phyloP scores from a whole-genome alignment of 352 stramenopile species.

The Pseudoperonospora humuli region DNA sequence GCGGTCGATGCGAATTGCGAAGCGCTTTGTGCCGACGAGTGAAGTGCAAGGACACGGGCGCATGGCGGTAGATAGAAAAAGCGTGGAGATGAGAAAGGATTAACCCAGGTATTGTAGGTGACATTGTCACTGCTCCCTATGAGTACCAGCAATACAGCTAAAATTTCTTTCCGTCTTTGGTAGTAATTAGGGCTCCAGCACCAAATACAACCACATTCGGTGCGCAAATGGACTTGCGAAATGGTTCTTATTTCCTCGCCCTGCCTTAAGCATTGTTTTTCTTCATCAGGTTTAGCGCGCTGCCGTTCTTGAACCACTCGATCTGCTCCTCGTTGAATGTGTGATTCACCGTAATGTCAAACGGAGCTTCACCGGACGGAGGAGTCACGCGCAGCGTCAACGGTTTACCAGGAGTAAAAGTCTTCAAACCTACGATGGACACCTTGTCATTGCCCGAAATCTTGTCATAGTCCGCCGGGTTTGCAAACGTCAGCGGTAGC shows the following conservation, averaged over 20 bases:
- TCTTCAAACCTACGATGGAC: conserved; percentile 80
- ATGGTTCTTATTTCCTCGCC: conserved; percentile 38
- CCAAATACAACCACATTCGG: conserved; percentile 60
- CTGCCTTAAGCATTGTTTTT: conserved; percentile 62
- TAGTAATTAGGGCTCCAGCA: conserved; percentile 68
- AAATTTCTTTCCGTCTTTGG: conserved; percentile 29
- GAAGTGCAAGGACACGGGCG: no score
- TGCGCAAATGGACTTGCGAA: conserved; percentile 72
- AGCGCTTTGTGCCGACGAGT: no score
- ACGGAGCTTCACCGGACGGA: conserved; percentile 42
- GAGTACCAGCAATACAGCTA: no score
- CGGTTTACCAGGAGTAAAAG: conserved; percentile 82
- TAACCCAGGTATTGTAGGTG: no score
- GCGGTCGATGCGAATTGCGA: no score
- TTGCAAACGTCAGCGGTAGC: conserved; percentile 88
- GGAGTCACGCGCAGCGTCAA: conserved; percentile 80
- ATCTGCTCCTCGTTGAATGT: conserved; percentile 94
- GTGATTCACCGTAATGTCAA: conserved; percentile 90
- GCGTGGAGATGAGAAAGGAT: no score
- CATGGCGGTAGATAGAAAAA: no score
- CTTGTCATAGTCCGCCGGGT: conserved; percentile 89
- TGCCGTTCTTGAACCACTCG: conserved; percentile 92
- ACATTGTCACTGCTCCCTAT: no score
- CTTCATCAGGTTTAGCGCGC: conserved; percentile 93
- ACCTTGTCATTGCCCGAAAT: conserved; percentile 90